Evolutionary conservation across 768 basidiomycete genomes (phyloP).

Genomic region (Cystobasidium tubakii): DNA sequence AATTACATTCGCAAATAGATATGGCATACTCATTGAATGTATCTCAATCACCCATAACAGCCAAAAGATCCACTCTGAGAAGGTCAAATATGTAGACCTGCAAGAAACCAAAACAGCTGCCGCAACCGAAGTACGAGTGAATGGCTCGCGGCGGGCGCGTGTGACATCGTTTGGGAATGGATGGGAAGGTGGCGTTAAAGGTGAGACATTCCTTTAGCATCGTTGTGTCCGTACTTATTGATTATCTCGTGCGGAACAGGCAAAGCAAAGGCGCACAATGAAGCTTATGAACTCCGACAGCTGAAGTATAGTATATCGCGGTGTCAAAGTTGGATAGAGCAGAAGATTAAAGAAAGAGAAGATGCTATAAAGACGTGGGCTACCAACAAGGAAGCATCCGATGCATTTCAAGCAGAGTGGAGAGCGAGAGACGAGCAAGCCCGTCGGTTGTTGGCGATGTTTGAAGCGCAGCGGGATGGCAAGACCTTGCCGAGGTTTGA

Average conservation of each 20-base stretch:
- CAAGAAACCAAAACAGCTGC: not conserved
- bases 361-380: conserved; percentile 3
- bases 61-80: not conserved
- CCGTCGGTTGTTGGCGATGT: not conserved
- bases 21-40: too few relatives aligned
- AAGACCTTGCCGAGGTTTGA: not conserved
- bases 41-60: not conserved
- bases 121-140: not conserved
- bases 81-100: not conserved
- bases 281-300: not conserved
- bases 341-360: conserved; percentile 2
- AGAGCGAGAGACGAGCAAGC: not conserved
- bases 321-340: not conserved
- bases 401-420: conserved; percentile 8
- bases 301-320: not conserved
- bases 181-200: not conserved
- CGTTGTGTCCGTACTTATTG: too few relatives aligned
- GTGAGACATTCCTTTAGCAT: too few relatives aligned
- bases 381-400: not conserved
- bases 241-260: not conserved
- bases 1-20: not conserved
- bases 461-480: conserved; percentile 9
- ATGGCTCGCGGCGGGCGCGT: not conserved
- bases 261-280: not conserved
- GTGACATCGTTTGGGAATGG: not conserved